Evolutionary conservation across 1,139 yeast genomes (phyloP).

Genomic region (Hansenula lynferdii): DNA sequence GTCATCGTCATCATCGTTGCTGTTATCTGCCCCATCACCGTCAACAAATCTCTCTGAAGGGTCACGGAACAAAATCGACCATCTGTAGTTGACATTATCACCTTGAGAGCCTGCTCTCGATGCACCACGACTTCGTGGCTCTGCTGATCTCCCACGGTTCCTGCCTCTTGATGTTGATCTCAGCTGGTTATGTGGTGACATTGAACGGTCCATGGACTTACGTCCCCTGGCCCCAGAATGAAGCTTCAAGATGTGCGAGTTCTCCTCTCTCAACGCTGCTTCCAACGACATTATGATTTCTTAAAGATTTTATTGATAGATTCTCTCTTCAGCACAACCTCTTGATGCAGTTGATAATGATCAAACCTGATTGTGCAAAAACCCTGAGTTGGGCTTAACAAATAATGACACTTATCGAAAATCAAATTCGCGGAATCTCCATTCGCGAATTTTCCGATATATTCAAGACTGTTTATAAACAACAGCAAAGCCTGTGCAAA

Average conservation of each 20-base stretch:
- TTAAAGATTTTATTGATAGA: neutral
- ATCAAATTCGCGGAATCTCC: too few relatives aligned
- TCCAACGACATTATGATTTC: conserved; percentile 34
- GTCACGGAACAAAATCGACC: conserved; percentile 38
- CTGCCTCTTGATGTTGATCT: conserved; percentile 21
- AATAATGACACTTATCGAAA: too few relatives aligned
- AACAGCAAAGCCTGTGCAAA: too few relatives aligned
- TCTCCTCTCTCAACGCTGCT: conserved; percentile 41
- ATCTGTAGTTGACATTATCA: conserved; percentile 25
- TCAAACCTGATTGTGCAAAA: too few relatives aligned
- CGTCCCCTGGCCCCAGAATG: conserved; percentile 20
- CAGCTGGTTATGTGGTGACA: conserved; percentile 4
- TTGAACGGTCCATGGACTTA: conserved; percentile 5
- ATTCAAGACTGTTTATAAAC: too few relatives aligned
- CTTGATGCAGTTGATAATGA: neutral
- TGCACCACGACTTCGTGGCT: conserved; percentile 15
- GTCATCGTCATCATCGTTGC: conserved; percentile 18
- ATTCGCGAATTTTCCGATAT: too few relatives aligned
- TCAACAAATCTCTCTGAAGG: conserved; percentile 50
- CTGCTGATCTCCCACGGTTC: conserved; percentile 11
- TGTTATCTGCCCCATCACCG: conserved; percentile 6
- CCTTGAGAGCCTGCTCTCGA: conserved; percentile 15
- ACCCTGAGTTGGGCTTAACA: too few relatives aligned
- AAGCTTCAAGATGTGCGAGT: conserved; percentile 32
- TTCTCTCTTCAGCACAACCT: neutral